These are phyloP conservation scores for Aspergillus saccharolyticus DNA, from an alignment of 495 filamentous ascomycete species.

Conservation along the genomic window DNA sequence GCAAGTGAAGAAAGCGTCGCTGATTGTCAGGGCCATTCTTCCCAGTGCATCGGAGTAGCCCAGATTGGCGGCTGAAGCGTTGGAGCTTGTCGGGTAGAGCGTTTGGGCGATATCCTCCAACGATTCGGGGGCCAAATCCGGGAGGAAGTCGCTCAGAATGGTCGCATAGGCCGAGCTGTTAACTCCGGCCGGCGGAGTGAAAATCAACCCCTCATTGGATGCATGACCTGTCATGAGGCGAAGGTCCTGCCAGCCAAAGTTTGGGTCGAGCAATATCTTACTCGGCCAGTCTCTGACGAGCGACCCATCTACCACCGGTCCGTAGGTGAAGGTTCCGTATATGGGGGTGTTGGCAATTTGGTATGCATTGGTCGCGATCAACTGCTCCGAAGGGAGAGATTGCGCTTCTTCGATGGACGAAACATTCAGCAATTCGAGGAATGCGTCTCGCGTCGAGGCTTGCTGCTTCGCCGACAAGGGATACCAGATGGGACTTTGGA, in stretches of 20 bases:
- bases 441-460: conserved; percentile 39
- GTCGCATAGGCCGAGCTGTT: conserved; percentile 38
- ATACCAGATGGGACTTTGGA: conserved; percentile 46
- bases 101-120: conserved; percentile 43
- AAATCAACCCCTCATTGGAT: conserved; percentile 49
- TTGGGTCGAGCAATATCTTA: conserved; percentile 50
- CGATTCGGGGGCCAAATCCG: conserved; percentile 28
- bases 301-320: conserved; percentile 53
- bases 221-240: conserved; percentile 54
- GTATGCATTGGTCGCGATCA: conserved; percentile 48
- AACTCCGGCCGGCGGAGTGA: conserved; percentile 53
- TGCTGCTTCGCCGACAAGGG: conserved; percentile 31
- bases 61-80: conserved; percentile 46
- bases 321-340: conserved; percentile 51
- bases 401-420: conserved; percentile 46
- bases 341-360: conserved; percentile 35
- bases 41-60: conserved; percentile 34
- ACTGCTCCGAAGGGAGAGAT: conserved; percentile 36
- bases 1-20: conserved; percentile 53
- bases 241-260: conserved; percentile 41
- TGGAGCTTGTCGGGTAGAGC: conserved; percentile 48
- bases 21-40: conserved; percentile 29
- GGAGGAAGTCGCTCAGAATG: conserved; percentile 39
- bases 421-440: conserved; percentile 45
- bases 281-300: conserved; percentile 54